A percentile compares a stretch with the other conserved stretches of the same genome.
These are phyloP conservation scores for Elsinoe arachidis DNA, from an alignment of 2,329 filamentous ascomycete genomes.

Conservation along the genomic window DNA sequence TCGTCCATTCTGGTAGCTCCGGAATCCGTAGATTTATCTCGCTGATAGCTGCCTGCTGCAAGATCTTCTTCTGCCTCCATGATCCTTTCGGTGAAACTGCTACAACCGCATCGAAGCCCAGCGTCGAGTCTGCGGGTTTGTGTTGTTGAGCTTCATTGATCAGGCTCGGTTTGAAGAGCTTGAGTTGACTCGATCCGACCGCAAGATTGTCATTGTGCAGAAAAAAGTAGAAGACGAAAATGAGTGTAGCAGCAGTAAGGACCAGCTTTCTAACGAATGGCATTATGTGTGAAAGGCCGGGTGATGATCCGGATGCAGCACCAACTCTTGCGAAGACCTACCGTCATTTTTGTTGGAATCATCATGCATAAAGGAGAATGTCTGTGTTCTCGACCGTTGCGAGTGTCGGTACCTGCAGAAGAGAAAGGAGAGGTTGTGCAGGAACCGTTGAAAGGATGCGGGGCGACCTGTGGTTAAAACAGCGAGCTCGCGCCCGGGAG, in stretches of 20 bases:
- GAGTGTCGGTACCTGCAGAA: neutral
- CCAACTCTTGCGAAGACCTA: neutral
- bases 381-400: neutral
- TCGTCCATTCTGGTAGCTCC: constrained; percentile 30
- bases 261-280: neutral
- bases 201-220: neutral
- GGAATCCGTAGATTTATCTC: constrained; percentile 32
- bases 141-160: neutral
- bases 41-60: constrained; percentile 32
- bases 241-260: neutral
- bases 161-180: neutral
- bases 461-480: neutral
- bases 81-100: constrained; percentile 31
- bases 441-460: neutral
- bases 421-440: neutral
- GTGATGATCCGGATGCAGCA: neutral
- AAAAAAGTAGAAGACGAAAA: constrained; percentile 7
- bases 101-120: constrained; percentile 29
- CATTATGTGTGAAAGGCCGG: neutral
- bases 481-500: too few relatives aligned
- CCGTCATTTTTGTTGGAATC: neutral
- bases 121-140: neutral
- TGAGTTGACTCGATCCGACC: neutral
- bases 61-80: constrained; percentile 26
- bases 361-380: neutral